Evolutionary conservation across 1,284 basidiomycete species (phyloP).

Genomic region (Pyrrhoderma noxium): DNA sequence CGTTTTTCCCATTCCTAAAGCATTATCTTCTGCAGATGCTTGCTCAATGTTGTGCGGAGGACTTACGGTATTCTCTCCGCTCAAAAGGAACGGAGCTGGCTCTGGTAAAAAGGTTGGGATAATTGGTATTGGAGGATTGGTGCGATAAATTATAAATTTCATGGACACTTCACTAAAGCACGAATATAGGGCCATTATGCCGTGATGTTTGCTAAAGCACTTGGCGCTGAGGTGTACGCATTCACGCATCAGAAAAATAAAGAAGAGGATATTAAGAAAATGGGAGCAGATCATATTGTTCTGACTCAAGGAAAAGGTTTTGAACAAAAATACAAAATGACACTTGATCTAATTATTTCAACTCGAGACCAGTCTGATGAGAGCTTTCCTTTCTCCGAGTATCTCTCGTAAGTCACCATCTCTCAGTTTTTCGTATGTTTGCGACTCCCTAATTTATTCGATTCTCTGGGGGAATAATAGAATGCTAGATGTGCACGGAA

Average conservation of each 20-base stretch:
- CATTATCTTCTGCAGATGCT: slow-evolving; percentile 44
- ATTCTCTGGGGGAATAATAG: no score
- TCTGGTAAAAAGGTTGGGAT: slow-evolving; percentile 63
- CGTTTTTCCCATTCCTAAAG: slow-evolving; percentile 64
- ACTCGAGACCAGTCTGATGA: slow-evolving; percentile 27
- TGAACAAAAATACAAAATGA: slow-evolving; percentile 31
- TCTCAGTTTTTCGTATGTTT: not conserved
- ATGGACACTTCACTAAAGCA: slow-evolving; percentile 19
- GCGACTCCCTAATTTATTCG: no score
- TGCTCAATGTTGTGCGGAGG: slow-evolving; percentile 57
- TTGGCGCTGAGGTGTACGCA: slow-evolving; percentile 46
- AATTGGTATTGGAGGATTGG: slow-evolving; percentile 51
- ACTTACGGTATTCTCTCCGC: slow-evolving; percentile 59
- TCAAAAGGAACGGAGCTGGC: slow-evolving; percentile 53
- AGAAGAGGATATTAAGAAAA: slow-evolving; percentile 39
- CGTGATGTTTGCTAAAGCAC: slow-evolving; percentile 40
- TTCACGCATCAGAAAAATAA: slow-evolving; percentile 43
- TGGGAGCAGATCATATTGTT: slow-evolving; percentile 38
- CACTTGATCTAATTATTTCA: slow-evolving; percentile 40
- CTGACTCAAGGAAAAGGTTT: slow-evolving; percentile 24
- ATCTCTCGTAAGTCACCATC: slow-evolving; percentile 26
- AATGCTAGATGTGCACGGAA: slow-evolving; percentile 15
- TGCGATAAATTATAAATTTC: not conserved
- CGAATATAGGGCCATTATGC: slow-evolving; percentile 40
- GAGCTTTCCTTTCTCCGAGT: slow-evolving; percentile 26